phyloP scores from a whole-genome alignment of 805 yeast genomes.

The Wickerhamiella azymoides region DNA sequence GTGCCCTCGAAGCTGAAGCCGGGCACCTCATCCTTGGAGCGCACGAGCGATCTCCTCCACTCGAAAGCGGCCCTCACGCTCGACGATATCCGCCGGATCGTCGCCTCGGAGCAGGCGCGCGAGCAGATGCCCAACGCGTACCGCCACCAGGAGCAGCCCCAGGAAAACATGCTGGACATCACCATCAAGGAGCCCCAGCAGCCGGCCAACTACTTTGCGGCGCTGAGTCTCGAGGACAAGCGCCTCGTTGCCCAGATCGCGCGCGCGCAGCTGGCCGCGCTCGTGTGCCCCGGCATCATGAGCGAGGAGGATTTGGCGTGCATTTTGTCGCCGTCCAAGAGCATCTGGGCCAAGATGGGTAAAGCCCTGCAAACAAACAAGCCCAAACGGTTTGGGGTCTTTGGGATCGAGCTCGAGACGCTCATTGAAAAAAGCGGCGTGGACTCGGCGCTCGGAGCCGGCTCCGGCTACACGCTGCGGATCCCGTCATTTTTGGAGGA shows the following conservation, averaged over 20 bases:
- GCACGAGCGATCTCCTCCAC: slow-evolving; percentile 56
- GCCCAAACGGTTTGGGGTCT: slow-evolving; percentile 34
- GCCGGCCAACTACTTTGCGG: slow-evolving; percentile 19
- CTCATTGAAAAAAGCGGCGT: slow-evolving; percentile 61
- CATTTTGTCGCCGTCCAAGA: slow-evolving; percentile 20
- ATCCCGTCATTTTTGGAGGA: slow-evolving; percentile 86
- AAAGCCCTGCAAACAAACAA: slow-evolving; percentile 25
- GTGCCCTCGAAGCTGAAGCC: background rate
- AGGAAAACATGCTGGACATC: slow-evolving; percentile 4
- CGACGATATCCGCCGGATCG: slow-evolving; percentile 94
- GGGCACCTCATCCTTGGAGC: slow-evolving; percentile 29
- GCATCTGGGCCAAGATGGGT: slow-evolving; percentile 35
- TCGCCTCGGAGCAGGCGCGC: slow-evolving; percentile 92
- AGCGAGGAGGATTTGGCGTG: slow-evolving; percentile 22
- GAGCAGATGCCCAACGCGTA: slow-evolving; percentile 88
- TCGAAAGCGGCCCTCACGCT: slow-evolving; percentile 77
- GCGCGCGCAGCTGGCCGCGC: slow-evolving; percentile 34
- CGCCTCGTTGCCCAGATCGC: slow-evolving; percentile 41
- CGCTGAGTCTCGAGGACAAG: slow-evolving; percentile 40
- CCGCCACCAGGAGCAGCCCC: slow-evolving; percentile 40
- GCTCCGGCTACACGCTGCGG: slow-evolving; percentile 43
- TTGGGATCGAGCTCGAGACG: slow-evolving; percentile 62
- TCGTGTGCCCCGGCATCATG: slow-evolving; percentile 23
- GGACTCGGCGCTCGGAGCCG: slow-evolving; percentile 73
- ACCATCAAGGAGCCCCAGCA: background rate